Evolutionary conservation across 192 early-diverging fungal genomes (phyloP).

Genomic region (Coemansia brasiliensis): DNA sequence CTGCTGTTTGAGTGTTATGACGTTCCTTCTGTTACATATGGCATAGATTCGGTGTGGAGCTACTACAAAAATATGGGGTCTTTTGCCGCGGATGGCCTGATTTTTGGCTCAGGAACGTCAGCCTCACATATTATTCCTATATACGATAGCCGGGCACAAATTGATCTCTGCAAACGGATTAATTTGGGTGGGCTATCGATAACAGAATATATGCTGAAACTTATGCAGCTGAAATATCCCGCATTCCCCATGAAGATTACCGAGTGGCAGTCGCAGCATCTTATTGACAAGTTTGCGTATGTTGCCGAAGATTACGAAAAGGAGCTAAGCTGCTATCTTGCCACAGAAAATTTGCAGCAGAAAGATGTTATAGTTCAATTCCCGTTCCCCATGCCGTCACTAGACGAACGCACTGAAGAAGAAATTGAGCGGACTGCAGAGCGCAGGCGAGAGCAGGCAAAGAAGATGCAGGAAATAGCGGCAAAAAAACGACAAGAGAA

Average conservation of each 20-base stretch:
- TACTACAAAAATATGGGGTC: conserved; percentile 69
- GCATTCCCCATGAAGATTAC: conserved; percentile 84
- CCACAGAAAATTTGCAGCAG: conserved; percentile 60
- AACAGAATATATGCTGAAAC: conserved; percentile 79
- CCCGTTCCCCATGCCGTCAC: conserved; percentile 63
- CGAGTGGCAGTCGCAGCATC: conserved; percentile 68
- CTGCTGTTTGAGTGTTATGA: conserved; percentile 85
- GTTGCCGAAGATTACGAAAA: conserved; percentile 74
- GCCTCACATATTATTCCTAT: conserved; percentile 79
- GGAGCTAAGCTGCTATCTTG: conserved; percentile 64
- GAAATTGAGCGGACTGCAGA: conserved; percentile 69
- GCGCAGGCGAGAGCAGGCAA: conserved; percentile 68
- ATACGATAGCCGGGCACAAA: conserved; percentile 58
- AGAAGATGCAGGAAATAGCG: conserved; percentile 76
- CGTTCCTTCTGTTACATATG: conserved; percentile 75
- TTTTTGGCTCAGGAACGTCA: conserved; percentile 70
- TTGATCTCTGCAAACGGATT: conserved; percentile 74
- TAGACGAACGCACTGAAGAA: conserved; percentile 78
- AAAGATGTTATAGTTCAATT: conserved; percentile 80
- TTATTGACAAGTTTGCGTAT: conserved; percentile 68
- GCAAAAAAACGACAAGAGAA: conserved; percentile 82
- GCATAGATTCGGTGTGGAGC: conserved; percentile 86
- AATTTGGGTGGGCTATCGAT: conserved; percentile 76
- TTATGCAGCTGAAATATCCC: conserved; percentile 89
- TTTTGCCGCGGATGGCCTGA: conserved; percentile 64